Evolutionary conservation across 1,139 yeast species (phyloP), one percentile per base, ranked within the genome.

Genomic region (Hyphopichia pseudoburtonii): DNA sequence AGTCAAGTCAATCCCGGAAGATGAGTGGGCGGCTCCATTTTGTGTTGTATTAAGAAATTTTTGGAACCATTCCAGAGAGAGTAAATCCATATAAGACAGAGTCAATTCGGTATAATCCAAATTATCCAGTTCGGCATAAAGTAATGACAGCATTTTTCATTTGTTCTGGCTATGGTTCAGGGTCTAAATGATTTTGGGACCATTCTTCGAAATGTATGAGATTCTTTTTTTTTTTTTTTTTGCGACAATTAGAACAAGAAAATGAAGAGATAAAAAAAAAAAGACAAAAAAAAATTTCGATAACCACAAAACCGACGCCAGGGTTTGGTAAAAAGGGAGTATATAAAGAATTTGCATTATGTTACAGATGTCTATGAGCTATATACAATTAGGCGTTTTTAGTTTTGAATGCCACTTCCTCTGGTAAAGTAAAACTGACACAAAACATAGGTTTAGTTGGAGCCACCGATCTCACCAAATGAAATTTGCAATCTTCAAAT

Each of bases 371-470:
- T 17, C 14, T 17, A 28, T 28, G 7, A 17, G 6, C 23, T 28
- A 28, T 28, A 17, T 28, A 28, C 31, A 28, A 17, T 12, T n/a
- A 28, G 16, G 17, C 5, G 4, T 4, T 17, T 19, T 26, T 18
- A 9, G 48, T 50, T 44, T 50, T 60, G 45, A 80, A 83, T 2
- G 96, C 96, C 24, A 90, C 88, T 42, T 77, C 83, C 42, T 70
- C 71, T 0, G 98, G 98, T 30, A 92, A 70, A 49, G 63, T 62
- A 62, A 90, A 89, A 8, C 90, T 70, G 4, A 87, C 86, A 59
- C 97, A 89, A 57, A 79, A 90, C 98, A 92, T 92, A 24, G 92
- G 92, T 57, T 92, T 94, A 2, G 97, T 88, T 2, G 98, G 98
- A 0, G 98, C 92, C 11, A 94, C 98, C 56, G 82, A 82, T 53